Conservation (phyloP, 768 basidiomycete species). For the Pilatotrama ljubarskyi region DNA sequence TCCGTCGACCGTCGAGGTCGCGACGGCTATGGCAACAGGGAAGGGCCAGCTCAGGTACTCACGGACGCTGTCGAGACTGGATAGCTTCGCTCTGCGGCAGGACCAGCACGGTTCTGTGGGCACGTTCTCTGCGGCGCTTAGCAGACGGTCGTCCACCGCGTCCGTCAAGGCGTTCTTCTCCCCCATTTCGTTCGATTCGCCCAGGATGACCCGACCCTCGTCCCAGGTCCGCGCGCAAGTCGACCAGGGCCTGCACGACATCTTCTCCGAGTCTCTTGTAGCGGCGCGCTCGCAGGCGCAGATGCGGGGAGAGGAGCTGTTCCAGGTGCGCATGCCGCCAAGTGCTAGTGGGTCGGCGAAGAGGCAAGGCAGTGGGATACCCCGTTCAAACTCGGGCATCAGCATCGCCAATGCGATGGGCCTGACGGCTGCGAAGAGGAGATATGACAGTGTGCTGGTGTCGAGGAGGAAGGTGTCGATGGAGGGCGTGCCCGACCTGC, state of each 20-base stretch:
- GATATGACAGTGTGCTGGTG: conserved; percentile 69
- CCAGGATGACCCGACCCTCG: conserved; percentile 68
- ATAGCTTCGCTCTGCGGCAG: conserved; percentile 22
- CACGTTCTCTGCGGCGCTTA: conserved; percentile 36
- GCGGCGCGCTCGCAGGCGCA: conserved; percentile 67
- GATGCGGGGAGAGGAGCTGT: conserved; percentile 62
- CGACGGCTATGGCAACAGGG: not conserved
- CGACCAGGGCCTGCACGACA: conserved; percentile 77
- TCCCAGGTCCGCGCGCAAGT: conserved; percentile 65
- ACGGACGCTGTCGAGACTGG: conserved; percentile 20
- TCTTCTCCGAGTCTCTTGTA: conserved; percentile 74
- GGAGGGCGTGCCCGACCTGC: conserved; percentile 24
- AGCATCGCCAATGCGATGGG: conserved; percentile 59
- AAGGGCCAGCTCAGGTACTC: conserved; percentile 9
- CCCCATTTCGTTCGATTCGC: conserved; percentile 52
- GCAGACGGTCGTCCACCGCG: conserved; percentile 60
- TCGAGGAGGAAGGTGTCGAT: conserved; percentile 56
- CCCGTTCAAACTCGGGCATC: conserved; percentile 58
- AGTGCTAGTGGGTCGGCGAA: conserved; percentile 10
- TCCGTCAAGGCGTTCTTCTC: conserved; percentile 64
- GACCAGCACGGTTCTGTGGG: conserved; percentile 17
- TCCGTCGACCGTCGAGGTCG: not conserved
- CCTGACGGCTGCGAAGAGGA: conserved; percentile 49
- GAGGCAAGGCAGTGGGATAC: conserved; percentile 43
- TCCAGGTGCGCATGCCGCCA: conserved; percentile 44